Evolutionary conservation across 192 early-diverging fungal genomes (phyloP).

Genomic region (Coemansia sp.): DNA sequence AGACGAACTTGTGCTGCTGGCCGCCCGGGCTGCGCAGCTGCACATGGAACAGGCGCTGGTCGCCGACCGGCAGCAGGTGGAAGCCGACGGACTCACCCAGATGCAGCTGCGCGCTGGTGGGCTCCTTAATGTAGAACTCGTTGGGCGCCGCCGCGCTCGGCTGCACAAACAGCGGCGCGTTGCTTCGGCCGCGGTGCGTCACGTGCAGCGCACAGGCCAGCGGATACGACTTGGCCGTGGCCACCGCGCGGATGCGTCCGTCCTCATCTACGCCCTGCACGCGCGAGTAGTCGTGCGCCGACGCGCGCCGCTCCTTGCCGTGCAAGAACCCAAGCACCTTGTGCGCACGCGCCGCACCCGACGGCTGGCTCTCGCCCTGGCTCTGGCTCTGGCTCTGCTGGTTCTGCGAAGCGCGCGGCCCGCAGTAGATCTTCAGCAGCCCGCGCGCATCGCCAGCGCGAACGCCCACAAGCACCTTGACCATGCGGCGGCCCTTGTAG

Average conservation of each 20-base stretch:
- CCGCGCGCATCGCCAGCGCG: constrained; percentile 39
- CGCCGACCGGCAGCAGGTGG: constrained; percentile 52
- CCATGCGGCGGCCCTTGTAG: constrained; percentile 55
- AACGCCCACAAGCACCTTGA: constrained; percentile 52
- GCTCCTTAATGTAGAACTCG: constrained; percentile 58
- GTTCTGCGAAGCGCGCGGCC: constrained; percentile 39
- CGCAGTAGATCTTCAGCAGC: constrained; percentile 55
- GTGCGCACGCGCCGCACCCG: constrained; percentile 5
- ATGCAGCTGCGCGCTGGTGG: constrained; percentile 41
- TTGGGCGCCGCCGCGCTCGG: constrained; percentile 44
- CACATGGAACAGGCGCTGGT: constrained; percentile 54
- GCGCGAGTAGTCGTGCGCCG: constrained; percentile 46
- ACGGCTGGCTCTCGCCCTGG: no score
- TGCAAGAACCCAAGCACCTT: constrained; percentile 52
- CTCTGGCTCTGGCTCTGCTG: constrained; percentile 9
- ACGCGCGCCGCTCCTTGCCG: constrained; percentile 33
- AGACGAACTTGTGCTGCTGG: constrained; percentile 56
- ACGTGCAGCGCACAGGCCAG: constrained; percentile 48
- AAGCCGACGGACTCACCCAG: constrained; percentile 51
- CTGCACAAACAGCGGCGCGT: constrained; percentile 49
- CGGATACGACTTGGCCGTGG: constrained; percentile 49
- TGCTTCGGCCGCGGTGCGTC: constrained; percentile 40
- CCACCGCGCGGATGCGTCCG: constrained; percentile 36
- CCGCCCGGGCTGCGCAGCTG: constrained; percentile 54
- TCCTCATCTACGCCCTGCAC: constrained; percentile 53